Base-by-base conservation (phyloP, 1,284 basidiomycete genomes). In the Boletus mariae region DNA sequence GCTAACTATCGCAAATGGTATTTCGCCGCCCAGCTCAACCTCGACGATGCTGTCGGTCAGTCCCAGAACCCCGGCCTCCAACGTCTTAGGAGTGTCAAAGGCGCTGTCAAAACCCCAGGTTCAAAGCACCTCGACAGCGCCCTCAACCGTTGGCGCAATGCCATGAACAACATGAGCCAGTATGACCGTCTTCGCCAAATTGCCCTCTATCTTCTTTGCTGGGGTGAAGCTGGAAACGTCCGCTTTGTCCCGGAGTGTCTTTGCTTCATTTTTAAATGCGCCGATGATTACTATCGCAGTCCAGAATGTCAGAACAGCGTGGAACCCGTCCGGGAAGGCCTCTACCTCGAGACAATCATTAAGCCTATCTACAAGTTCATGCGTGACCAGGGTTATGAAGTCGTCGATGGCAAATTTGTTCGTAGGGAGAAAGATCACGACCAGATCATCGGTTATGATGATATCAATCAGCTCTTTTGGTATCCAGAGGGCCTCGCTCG, bases 231-330 rank as follows among this genome's bases (percentile, higher is more conserved):
- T 1, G 95, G 94, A 50, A 97, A 99, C 68, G 91, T 99, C 54
- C 89, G 96, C 55, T 98, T 98, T 74, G 89, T 93, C 37, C 95
- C 97, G 25, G 96, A 99, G 70, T 94, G 92, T 66, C 76, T 99
- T 51, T 98, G 96, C 77, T 99, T 98, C 83, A 96, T 99, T 71
- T 99, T 99, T 88, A 99, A 99, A 76, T 99, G 96, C 66, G 96
- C 97, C 49, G 96, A 99, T 72, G 96, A 99, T 75, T 99, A 98
- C 72, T 99, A 99, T 73, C 92, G 96, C 60, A 95, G 92, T 55
- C 87, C 95, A 34, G 97, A 99, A 71, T 99, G 96, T 71, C 97
- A 99, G 76, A 97, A 94, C 75, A 79, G 88, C 60, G 76, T 94
- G 52, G 97, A 99, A 56, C 89, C 95, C 12, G 92, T 98, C 3